These are phyloP conservation scores for Cucumis hystrix DNA, from an alignment of 306 rosid species.

Conservation along the genomic window DNA sequence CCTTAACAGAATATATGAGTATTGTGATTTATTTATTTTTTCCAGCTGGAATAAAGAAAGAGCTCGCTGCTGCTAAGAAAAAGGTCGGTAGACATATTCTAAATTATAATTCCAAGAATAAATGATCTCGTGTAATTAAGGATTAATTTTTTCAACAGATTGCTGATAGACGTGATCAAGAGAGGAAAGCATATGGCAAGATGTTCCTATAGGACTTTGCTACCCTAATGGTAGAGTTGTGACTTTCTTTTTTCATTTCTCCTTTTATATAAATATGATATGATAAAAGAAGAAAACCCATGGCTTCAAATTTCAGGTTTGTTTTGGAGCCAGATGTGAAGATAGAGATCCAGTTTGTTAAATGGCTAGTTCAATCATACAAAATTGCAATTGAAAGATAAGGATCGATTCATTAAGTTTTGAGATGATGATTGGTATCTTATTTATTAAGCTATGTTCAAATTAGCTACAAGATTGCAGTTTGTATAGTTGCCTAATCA, in stretches of 20 bases:
- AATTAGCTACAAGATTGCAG: background rate
- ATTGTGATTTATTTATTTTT: background rate
- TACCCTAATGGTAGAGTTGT: conserved; percentile 18
- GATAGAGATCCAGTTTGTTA: background rate
- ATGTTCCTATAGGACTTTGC: conserved; percentile 53
- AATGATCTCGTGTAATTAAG: background rate
- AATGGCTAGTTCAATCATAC: background rate
- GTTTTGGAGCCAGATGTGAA: background rate
- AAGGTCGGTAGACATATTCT: conserved; percentile 32
- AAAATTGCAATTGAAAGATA: background rate
- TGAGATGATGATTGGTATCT: background rate
- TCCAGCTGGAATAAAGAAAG: conserved; percentile 82
- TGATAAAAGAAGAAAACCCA: background rate
- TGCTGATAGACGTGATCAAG: conserved; percentile 55
- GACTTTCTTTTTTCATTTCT: background rate
- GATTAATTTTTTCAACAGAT: conserved; percentile 29
- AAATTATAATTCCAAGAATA: background rate
- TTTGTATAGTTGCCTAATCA: background rate
- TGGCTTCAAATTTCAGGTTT: background rate
- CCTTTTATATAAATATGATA: too few relatives aligned
- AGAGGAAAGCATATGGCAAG: conserved; percentile 63
- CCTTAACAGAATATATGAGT: background rate
- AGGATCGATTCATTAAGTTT: background rate
- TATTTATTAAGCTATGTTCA: too few relatives aligned
- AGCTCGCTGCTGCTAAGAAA: conserved; percentile 59